Percentiles rank a stretch among this genome's conserved stretches.
Conservation (phyloP, 495 filamentous ascomycete genomes). For the Daldinia bambusicola region DNA sequence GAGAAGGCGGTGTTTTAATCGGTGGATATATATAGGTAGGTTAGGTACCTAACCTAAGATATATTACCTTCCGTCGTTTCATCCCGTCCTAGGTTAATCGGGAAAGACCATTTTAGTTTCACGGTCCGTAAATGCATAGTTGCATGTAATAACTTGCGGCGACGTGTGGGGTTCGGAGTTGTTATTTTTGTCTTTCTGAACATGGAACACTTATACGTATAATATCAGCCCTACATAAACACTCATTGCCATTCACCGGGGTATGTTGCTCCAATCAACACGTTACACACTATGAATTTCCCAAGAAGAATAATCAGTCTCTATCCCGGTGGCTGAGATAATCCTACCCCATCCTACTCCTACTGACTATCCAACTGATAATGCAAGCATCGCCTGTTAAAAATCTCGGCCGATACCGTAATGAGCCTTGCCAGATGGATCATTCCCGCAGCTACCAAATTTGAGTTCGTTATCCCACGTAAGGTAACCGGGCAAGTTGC, state of each 20-base stretch:
- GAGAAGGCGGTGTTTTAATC: constrained; percentile 9
- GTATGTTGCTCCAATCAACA: not conserved
- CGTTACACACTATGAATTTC: not conserved
- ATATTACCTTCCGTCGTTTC: not conserved
- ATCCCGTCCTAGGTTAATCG: constrained; percentile 2
- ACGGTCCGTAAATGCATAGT: not conserved
- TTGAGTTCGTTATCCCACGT: not conserved
- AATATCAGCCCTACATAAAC: not conserved
- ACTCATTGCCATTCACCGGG: too few species aligned
- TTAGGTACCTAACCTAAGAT: too few species aligned
- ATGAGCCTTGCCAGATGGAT: not conserved
- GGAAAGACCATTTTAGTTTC: not conserved
- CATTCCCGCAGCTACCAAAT: not conserved
- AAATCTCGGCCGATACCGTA: constrained; percentile 3
- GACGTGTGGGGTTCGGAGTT: constrained; percentile 1
- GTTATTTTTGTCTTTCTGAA: constrained; percentile 2
- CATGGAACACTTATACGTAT: not conserved
- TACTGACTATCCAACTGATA: not conserved
- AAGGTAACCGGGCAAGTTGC: not conserved
- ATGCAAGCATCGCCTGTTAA: not conserved
- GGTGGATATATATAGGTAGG: not conserved
- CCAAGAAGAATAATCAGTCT: not conserved
- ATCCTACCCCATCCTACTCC: not conserved
- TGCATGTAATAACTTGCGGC: not conserved
- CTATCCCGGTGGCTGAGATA: not conserved